phyloP scores from a whole-genome alignment of 257 asterid species.

The Solanum appendiculatum region DNA sequence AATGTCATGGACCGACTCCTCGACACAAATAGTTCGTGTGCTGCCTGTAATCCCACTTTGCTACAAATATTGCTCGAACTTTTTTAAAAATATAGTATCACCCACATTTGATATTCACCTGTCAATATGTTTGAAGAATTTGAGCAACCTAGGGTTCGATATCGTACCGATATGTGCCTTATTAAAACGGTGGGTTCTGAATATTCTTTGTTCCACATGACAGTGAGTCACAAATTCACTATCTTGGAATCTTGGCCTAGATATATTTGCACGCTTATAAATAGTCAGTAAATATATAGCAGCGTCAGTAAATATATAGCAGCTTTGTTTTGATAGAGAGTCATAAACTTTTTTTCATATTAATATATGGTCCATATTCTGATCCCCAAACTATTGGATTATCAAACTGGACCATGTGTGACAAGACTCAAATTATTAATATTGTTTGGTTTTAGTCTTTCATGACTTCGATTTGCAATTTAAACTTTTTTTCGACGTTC shows the following conservation, averaged over 20 bases:
- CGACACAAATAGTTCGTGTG: background rate
- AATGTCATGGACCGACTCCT: background rate
- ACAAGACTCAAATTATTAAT: background rate
- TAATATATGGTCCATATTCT: background rate
- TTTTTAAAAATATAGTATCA: background rate
- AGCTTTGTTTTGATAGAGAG: background rate
- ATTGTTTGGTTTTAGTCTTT: background rate
- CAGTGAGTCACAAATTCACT: background rate
- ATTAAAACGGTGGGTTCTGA: background rate
- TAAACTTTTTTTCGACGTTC: background rate
- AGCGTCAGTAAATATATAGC: too few relatives aligned
- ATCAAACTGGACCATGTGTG: background rate
- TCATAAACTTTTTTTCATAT: background rate
- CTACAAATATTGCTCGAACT: background rate
- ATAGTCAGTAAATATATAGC: background rate
- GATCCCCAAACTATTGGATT: background rate
- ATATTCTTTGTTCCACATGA: background rate
- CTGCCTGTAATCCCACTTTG: background rate
- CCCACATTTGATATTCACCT: rapidly evolving
- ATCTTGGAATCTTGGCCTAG: background rate
- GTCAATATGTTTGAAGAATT: background rate
- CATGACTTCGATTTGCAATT: background rate
- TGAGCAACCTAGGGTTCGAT: background rate
- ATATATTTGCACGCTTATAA: background rate
- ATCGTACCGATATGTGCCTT: too few relatives aligned